Evolutionary conservation across 768 basidiomycete species (phyloP), one percentile per base, ranked within the genome.

Genomic region (Vararia minispora): DNA sequence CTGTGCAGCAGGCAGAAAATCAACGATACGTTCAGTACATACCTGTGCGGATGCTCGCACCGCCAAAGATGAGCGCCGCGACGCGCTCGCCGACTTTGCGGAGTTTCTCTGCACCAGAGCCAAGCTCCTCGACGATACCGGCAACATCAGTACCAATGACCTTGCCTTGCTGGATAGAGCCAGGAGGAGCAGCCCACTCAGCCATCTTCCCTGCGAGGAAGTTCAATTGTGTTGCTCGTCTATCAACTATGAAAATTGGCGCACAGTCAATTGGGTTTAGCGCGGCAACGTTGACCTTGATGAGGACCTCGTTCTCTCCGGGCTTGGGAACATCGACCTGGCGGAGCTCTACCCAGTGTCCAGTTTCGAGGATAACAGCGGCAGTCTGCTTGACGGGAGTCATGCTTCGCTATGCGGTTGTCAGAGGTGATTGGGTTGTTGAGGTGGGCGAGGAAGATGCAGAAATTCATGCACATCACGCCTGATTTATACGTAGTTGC

Each of bases 381-480:
- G n/a, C n/a, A n/a, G n/a, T 20, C 17, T 30, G 16, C 20, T 35
- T 35, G 12, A 24, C 21, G 3, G 16, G 12, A 20, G 18, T 13
- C 38, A 39, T 39, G 28, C 36, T 40, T 47, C 39, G 41, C 41
- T 36, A 47, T 50, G 22, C 49, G n/a, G n/a, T n/a, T n/a, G n/a
- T n/a, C n/a, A n/a, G n/a, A n/a, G n/a, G n/a, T n/a, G n/a, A n/a
- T n/a, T n/a, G n/a, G n/a, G n/a, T n/a, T n/a, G n/a, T n/a, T n/a
- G n/a, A n/a, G n/a, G n/a, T n/a, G n/a, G n/a, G n/a, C n/a, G 58
- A 52, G 21, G 61, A 60, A n/a, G 62, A 61, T 36, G 65, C 66
- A 43, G 77, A 79, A n/a, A n/a, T n/a, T n/a, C n/a, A n/a, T n/a
- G n/a, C n/a, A n/a, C n/a, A n/a, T n/a, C n/a, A n/a, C n/a, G n/a